phyloP scores from a whole-genome alignment of 345 rosid species.

The Lepidium africanum region DNA sequence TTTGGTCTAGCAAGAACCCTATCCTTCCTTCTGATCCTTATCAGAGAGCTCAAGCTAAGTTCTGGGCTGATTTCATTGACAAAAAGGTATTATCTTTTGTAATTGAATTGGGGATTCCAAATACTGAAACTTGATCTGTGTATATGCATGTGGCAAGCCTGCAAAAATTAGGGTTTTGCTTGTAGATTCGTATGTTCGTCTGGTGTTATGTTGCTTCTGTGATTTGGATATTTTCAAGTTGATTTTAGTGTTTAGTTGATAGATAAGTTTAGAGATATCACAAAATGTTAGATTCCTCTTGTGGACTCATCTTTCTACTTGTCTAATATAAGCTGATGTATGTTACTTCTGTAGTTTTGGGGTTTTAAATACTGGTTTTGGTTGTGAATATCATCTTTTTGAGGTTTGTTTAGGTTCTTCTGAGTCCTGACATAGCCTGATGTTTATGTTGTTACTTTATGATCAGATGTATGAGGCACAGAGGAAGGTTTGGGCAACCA shows the following conservation, averaged over 20 bases:
- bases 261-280: background rate
- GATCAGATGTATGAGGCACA: constrained; percentile 6
- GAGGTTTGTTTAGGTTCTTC: too few relatives aligned
- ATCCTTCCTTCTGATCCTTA: constrained; percentile 28
- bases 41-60: constrained; percentile 16
- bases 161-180: background rate
- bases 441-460: background rate
- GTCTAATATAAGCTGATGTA: background rate
- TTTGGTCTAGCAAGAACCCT: constrained; percentile 21
- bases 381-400: background rate
- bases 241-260: background rate
- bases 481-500: constrained; percentile 14
- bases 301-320: background rate
- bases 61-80: constrained; percentile 25
- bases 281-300: background rate
- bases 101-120: background rate
- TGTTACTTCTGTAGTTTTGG: background rate
- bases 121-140: background rate
- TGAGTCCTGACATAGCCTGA: background rate
- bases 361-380: background rate
- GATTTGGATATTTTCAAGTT: background rate
- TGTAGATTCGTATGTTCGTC: background rate
- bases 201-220: background rate
- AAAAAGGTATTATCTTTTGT: background rate
- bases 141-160: background rate